Conservation (phyloP, 1,139 yeast species). For the Candida sanyaensis region DNA sequence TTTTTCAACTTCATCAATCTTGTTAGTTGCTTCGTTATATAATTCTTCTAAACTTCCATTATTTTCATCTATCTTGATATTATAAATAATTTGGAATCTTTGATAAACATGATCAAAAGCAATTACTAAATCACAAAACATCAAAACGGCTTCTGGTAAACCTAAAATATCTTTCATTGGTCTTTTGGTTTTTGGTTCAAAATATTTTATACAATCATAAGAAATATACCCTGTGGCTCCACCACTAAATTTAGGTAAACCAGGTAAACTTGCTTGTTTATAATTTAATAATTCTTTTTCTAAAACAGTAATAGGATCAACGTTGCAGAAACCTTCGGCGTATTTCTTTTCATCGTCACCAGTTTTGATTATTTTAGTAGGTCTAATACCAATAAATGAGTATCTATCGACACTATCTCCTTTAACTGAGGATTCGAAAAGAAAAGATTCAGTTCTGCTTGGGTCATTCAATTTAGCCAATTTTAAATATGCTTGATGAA, state of each 20-base stretch:
- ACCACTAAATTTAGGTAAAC: slow-evolving; percentile 83
- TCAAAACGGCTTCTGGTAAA: slow-evolving; percentile 87
- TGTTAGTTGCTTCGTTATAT: slow-evolving; percentile 56
- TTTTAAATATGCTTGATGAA: slow-evolving; percentile 87
- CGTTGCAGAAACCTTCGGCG: slow-evolving; percentile 40
- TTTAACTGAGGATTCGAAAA: slow-evolving; percentile 84
- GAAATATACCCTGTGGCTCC: slow-evolving; percentile 97
- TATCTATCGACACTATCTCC: slow-evolving; percentile 90
- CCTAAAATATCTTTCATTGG: slow-evolving; percentile 74
- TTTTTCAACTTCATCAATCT: slow-evolving; percentile 59
- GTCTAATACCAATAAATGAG: slow-evolving; percentile 86
- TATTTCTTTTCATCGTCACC: slow-evolving; percentile 50
- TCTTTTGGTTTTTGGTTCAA: slow-evolving; percentile 86
- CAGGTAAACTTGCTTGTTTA: slow-evolving; percentile 74
- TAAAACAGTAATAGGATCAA: slow-evolving; percentile 76
- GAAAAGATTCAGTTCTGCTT: slow-evolving; percentile 67
- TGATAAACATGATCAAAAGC: slow-evolving; percentile 95
- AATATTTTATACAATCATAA: slow-evolving; percentile 93
- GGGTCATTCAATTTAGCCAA: slow-evolving; percentile 69
- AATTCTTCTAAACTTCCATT: slow-evolving; percentile 40
- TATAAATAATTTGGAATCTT: slow-evolving; percentile 86
- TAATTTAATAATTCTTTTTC: slow-evolving; percentile 69
- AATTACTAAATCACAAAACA: slow-evolving; percentile 86
- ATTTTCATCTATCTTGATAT: slow-evolving; percentile 54
- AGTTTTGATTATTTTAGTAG: slow-evolving; percentile 78